Evolutionary conservation across 2,329 filamentous ascomycete species (phyloP).

Genomic region (Phialophora expanda): DNA sequence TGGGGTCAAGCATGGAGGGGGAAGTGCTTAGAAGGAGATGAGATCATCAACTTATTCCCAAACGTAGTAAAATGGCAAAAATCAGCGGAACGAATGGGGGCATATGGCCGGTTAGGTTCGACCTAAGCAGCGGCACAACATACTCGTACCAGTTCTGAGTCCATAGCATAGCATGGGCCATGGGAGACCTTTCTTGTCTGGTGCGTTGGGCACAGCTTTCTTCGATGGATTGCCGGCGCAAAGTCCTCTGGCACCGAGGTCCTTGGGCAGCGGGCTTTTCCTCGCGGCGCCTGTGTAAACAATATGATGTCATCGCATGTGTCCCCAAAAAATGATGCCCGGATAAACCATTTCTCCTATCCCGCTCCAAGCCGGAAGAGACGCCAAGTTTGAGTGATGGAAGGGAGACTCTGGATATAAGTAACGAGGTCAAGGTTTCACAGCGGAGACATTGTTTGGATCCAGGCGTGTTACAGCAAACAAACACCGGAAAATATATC

Average conservation of each 20-base stretch:
- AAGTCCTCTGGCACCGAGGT: no score
- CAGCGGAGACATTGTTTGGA: background rate
- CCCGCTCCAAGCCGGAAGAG: background rate
- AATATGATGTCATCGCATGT: background rate
- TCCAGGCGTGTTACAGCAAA: no score
- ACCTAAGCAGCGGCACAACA: background rate
- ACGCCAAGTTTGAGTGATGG: background rate
- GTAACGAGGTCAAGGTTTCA: background rate
- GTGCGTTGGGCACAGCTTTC: background rate
- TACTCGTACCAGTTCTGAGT: background rate
- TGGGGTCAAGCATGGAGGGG: background rate
- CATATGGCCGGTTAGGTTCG: background rate
- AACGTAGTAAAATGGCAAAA: slow-evolving; percentile 3
- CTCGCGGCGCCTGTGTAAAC: background rate
- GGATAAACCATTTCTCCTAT: slow-evolving; percentile 4
- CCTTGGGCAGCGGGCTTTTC: no score
- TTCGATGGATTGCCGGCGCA: background rate
- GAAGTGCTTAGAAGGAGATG: slow-evolving; percentile 9
- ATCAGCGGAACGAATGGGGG: background rate
- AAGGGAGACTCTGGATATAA: background rate
- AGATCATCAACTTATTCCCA: slow-evolving; percentile 8
- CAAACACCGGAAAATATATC: no score
- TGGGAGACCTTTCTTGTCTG: background rate
- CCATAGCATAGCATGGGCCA: background rate
- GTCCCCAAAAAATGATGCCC: background rate